Evolutionary conservation across 1,139 yeast species (phyloP), one percentile per base, ranked within the genome.

Genomic region (Hansenula anomala): DNA sequence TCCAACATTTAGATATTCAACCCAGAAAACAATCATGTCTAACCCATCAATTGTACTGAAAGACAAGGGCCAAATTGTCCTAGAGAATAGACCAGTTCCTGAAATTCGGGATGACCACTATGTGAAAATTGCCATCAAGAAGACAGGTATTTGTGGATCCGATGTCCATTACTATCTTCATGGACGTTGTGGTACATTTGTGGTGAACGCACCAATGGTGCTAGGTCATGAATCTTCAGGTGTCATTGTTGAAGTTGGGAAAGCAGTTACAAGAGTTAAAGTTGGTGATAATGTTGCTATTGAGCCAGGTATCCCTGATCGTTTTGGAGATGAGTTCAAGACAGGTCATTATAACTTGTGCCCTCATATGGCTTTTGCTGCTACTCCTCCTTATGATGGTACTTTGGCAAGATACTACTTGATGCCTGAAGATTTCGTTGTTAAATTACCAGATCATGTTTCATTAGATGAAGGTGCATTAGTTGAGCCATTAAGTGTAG

Each of bases 401-500:
- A 86, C 95, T 14, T 69, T 88, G 48, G 73, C 84, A 51, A 77
- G 79, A 55, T 84, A 80, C 64, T 85, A 72, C 61, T 62, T 78
- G 49, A 70, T 82, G 33, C 95, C 95, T n/a, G 90, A 84, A 53
- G 96, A 86, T 59, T 87, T 82, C 61, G 75, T 87, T 59, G 82
- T 80, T 52, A 83, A 82, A 61, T 68, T 88, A 44, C 95, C 96
- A 8, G 87, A 80, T 28, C 71, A 76, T 51, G 86, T 88, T 25
- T 69, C 85, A 5, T 75, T 81, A 47, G 96, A 87, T 59, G 81
- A 85, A 63, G 96, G 96, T 45, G 96, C 96, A 2, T 63, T 88
- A 59, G 85, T 84, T 29, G 97, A 89, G 65, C 97, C 97, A 28
- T 67, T 88, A 52, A 72, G 87, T 22, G 96, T 89, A 34, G 96